A percentile compares a stretch with the other conserved stretches of the same genome.
These are phyloP conservation scores for Leucosporidium yakuticum DNA, from an alignment of 768 basidiomycete genomes.

Conservation along the genomic window DNA sequence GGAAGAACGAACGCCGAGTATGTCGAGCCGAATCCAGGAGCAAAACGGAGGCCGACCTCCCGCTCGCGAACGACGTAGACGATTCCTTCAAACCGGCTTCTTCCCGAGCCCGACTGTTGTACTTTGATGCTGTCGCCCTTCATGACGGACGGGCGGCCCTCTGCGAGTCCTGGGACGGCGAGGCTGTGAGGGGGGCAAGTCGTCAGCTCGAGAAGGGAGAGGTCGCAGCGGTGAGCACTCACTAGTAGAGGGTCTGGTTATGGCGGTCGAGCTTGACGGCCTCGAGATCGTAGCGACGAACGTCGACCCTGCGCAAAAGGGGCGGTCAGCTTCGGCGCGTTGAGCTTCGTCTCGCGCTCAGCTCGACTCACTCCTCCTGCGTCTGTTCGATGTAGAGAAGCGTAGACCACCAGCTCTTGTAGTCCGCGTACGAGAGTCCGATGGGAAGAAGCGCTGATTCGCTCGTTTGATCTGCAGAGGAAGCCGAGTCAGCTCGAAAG, in stretches of 20 bases:
- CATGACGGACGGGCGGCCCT: slow-evolving; percentile 17
- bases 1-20: background rate
- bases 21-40: background rate
- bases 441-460: background rate
- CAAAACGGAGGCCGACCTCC: slow-evolving; percentile 8
- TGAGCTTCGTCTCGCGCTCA: background rate
- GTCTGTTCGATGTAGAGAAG: background rate
- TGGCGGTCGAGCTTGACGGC: background rate
- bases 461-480: background rate
- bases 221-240: background rate
- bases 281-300: slow-evolving; percentile 1
- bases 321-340: background rate
- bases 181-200: background rate
- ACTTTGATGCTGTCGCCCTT: slow-evolving; percentile 9
- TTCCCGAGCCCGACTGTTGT: background rate
- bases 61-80: background rate
- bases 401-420: background rate
- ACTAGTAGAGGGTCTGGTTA: background rate
- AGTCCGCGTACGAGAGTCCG: background rate
- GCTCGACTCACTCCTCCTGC: background rate
- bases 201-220: background rate
- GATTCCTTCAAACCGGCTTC: slow-evolving; percentile 8
- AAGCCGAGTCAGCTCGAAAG: background rate
- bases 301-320: background rate
- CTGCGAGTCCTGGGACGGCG: slow-evolving; percentile 9